Evolutionary conservation across 345 rosid species (phyloP).

Genomic region (Erodium maritimum): DNA sequence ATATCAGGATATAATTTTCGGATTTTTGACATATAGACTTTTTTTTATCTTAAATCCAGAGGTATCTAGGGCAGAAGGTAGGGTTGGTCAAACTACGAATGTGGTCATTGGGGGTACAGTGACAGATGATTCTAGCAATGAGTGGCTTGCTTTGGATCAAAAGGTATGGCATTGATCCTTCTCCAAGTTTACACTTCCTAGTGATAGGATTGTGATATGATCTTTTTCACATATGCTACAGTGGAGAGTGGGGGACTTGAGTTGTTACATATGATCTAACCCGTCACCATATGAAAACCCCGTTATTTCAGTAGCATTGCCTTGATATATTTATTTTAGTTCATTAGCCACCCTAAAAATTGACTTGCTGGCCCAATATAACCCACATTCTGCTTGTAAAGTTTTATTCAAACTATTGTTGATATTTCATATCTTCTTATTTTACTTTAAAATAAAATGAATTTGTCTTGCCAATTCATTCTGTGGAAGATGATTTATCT

Average conservation of each 20-base stretch:
- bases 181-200: neutral
- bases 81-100: slow-evolving; percentile 91
- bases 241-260: neutral
- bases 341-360: neutral
- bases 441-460: neutral
- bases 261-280: neutral
- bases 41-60: slow-evolving; percentile 29
- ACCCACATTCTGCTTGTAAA: neutral
- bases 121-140: slow-evolving; percentile 70
- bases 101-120: slow-evolving; percentile 92
- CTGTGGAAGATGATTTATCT: neutral
- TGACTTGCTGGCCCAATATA: neutral
- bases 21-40: neutral
- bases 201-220: neutral
- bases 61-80: slow-evolving; percentile 87
- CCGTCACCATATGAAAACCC: neutral
- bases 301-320: neutral
- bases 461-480: neutral
- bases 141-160: slow-evolving; percentile 89
- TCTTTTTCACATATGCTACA: neutral
- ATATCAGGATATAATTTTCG: neutral
- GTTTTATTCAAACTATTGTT: neutral
- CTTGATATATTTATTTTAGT: neutral
- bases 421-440: neutral
- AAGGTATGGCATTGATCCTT: slow-evolving; percentile 37